phyloP scores from a whole-genome alignment of 768 basidiomycete species.

The Multifurca ochricompacta region DNA sequence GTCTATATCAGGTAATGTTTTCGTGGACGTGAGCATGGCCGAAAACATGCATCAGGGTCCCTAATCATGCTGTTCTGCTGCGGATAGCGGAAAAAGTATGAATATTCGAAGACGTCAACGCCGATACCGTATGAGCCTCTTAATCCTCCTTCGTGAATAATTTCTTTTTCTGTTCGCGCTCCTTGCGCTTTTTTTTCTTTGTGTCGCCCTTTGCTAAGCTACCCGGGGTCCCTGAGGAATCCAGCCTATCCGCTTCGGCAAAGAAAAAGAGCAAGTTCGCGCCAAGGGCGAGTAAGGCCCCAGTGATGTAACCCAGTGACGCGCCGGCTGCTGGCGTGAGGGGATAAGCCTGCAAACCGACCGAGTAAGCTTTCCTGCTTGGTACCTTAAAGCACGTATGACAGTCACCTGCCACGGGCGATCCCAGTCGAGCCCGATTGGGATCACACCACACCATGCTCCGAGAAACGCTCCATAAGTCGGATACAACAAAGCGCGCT shows the following conservation, averaged over 20 bases:
- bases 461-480: conserved; percentile 64
- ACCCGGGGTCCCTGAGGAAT: not conserved
- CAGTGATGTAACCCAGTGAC: conserved; percentile 56
- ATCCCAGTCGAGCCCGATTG: conserved; percentile 94
- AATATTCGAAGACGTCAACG: too few species aligned
- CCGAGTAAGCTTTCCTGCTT: conserved; percentile 10
- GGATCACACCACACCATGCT: conserved; percentile 73
- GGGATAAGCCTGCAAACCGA: conserved; percentile 63
- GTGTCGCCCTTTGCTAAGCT: not conserved
- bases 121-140: not conserved
- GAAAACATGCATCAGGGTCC: too few species aligned
- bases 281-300: conserved; percentile 48
- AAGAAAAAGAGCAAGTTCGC: conserved; percentile 31
- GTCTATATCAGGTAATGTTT: too few species aligned
- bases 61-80: not conserved
- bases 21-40: too few species aligned
- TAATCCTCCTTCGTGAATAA: not conserved
- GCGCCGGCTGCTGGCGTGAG: conserved; percentile 70
- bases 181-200: conserved; percentile 3
- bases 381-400: not conserved
- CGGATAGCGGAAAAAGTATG: too few species aligned
- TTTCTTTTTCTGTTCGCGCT: conserved; percentile 7
- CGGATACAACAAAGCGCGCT: conserved; percentile 76
- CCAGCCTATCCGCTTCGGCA: conserved; percentile 19
- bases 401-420: conserved; percentile 83